Percentiles rank a stretch among this genome's conserved stretches.
These are phyloP conservation scores for Syzygium jambos DNA, from an alignment of 345 rosid species.

Conservation along the genomic window DNA sequence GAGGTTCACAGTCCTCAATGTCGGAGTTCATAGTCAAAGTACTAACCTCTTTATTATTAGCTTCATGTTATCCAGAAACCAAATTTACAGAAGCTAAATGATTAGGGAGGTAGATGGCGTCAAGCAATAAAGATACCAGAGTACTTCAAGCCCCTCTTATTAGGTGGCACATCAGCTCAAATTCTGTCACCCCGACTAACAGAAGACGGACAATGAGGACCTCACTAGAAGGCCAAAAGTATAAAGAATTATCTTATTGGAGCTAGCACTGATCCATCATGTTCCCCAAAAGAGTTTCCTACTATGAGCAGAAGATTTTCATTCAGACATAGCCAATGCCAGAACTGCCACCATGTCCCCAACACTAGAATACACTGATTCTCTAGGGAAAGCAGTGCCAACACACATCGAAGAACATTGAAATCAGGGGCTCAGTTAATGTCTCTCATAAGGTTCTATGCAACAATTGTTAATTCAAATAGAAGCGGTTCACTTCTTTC, in stretches of 20 bases:
- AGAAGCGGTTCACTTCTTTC: background rate
- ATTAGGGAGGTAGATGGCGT: background rate
- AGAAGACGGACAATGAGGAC: background rate
- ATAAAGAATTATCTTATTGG: background rate
- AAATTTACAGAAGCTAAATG: background rate
- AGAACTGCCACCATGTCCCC: background rate
- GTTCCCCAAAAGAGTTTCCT: background rate
- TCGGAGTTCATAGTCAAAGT: background rate
- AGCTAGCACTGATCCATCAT: background rate
- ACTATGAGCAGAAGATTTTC: background rate
- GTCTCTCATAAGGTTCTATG: background rate
- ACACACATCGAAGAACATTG: background rate
- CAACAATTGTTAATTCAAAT: background rate
- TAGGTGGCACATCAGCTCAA: background rate
- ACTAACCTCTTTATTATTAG: background rate
- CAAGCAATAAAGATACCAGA: background rate
- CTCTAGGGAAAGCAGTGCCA: background rate
- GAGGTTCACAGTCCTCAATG: background rate
- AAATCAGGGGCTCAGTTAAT: background rate
- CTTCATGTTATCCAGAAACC: background rate
- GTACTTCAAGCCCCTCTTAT: background rate
- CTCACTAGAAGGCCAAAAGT: background rate
- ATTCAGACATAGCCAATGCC: background rate
- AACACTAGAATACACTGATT: background rate
- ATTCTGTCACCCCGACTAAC: background rate